Percentiles rank a stretch among this genome's conserved stretches.
Evolutionary conservation across 1,284 basidiomycete species (phyloP).

Genomic region (Pseudozyma pruni): DNA sequence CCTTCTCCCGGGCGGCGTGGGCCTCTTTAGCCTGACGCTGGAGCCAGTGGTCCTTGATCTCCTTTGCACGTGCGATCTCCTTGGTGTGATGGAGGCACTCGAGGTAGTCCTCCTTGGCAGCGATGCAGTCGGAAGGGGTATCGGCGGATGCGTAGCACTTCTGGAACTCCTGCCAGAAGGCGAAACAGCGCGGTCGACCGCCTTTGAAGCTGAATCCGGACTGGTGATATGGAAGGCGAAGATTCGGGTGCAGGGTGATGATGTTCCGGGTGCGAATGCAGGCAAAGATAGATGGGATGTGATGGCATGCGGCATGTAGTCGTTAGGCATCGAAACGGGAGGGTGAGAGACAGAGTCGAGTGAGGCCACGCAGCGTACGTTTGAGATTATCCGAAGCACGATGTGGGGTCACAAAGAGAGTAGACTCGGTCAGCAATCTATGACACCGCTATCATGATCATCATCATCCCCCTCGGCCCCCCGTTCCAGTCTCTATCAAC

Average conservation of each 20-base stretch:
- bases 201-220: conserved; percentile 77
- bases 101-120: conserved; percentile 85
- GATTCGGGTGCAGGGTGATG: neutral
- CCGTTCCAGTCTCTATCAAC: too few relatives aligned
- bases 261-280: neutral
- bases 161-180: conserved; percentile 81
- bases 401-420: too few relatives aligned
- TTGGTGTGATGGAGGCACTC: conserved; percentile 92
- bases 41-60: conserved; percentile 60
- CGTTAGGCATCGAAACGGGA: too few relatives aligned
- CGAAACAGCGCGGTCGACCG: conserved; percentile 87
- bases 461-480: neutral
- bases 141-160: conserved; percentile 91
- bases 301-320: too few relatives aligned
- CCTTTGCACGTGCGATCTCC: conserved; percentile 71
- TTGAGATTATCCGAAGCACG: too few relatives aligned
- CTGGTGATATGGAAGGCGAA: conserved; percentile 56
- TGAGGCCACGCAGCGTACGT: too few relatives aligned
- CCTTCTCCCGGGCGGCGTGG: conserved; percentile 50
- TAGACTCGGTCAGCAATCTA: too few relatives aligned
- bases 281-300: too few relatives aligned
- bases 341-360: too few relatives aligned
- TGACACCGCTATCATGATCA: neutral
- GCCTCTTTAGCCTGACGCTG: conserved; percentile 55
- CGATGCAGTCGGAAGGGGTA: conserved; percentile 77